Evolutionary conservation across 768 basidiomycete species (phyloP).

Genomic region (Tylopilus subfusipes): DNA sequence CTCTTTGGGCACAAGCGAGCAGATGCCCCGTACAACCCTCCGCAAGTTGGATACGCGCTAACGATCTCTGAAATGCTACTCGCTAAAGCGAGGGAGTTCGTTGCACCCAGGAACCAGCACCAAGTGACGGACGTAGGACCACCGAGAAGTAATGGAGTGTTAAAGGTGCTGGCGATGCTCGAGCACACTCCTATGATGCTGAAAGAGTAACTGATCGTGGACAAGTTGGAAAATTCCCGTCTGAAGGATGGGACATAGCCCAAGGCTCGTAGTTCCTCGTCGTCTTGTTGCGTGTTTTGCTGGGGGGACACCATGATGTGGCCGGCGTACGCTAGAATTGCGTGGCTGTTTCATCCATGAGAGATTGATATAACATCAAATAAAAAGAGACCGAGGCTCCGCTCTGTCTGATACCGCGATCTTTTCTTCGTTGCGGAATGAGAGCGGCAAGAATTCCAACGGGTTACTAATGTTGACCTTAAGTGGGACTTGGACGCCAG

Average conservation of each 20-base stretch:
- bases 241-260: conserved; percentile 35
- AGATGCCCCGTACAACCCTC: conserved; percentile 62
- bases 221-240: conserved; percentile 42
- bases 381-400: background rate
- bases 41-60: conserved; percentile 33
- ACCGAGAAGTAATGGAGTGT: conserved; percentile 35
- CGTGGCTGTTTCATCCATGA: background rate
- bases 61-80: conserved; percentile 31
- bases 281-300: conserved; percentile 9
- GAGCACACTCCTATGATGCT: conserved; percentile 37
- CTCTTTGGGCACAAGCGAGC: conserved; percentile 63
- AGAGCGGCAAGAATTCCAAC: background rate
- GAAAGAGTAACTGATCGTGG: conserved; percentile 33
- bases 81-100: conserved; percentile 28
- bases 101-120: conserved; percentile 34
- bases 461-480: background rate
- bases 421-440: background rate
- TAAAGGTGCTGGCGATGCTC: conserved; percentile 37
- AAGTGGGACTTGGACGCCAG: background rate
- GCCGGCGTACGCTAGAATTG: background rate
- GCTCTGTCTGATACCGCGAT: background rate
- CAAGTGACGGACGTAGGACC: conserved; percentile 37
- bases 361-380: background rate
- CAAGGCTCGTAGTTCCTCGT: conserved; percentile 25
- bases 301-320: conserved; percentile 11